phyloP scores from a whole-genome alignment of 768 basidiomycete species.

The Mycena polygramma region DNA sequence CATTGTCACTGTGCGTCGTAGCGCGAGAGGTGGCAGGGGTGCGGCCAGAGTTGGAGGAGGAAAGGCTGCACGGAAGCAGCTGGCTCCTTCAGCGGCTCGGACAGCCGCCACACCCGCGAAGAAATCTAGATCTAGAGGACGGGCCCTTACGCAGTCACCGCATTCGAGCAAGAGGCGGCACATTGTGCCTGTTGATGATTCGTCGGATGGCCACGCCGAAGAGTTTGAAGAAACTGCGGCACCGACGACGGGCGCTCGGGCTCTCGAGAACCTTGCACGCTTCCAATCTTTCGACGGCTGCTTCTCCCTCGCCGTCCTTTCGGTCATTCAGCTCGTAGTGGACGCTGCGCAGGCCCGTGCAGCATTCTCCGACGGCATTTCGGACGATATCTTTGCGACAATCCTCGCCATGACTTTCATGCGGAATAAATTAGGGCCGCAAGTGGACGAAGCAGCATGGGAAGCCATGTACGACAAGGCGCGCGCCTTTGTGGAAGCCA shows the following conservation, averaged over 20 bases:
- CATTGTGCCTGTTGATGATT: neutral
- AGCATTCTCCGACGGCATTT: neutral
- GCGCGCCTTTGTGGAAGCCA: constrained; percentile 11
- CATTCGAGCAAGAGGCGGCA: neutral
- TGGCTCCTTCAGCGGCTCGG: neutral
- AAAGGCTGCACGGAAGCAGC: constrained; percentile 3
- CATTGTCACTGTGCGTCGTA: neutral
- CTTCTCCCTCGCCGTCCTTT: constrained; percentile 32
- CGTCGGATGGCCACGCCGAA: neutral
- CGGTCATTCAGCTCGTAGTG: constrained; percentile 14
- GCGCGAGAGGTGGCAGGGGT: neutral
- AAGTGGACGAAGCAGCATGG: constrained; percentile 29
- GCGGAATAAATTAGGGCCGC: constrained; percentile 13
- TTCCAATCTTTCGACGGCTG: constrained; percentile 37
- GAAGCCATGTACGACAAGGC: constrained; percentile 36
- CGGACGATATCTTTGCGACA: constrained; percentile 32
- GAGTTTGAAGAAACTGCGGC: neutral
- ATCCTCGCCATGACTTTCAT: constrained; percentile 34
- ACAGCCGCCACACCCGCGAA: neutral
- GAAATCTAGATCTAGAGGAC: neutral
- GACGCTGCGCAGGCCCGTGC: constrained; percentile 8
- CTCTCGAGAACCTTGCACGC: constrained; percentile 36
- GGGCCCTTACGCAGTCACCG: too few species aligned
- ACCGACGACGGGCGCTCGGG: constrained; percentile 7
- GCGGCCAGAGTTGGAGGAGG: neutral